These are phyloP conservation scores for Yamadazyma pseudoaaseri DNA, from an alignment of 1,139 yeast genomes.

Conservation along the genomic window DNA sequence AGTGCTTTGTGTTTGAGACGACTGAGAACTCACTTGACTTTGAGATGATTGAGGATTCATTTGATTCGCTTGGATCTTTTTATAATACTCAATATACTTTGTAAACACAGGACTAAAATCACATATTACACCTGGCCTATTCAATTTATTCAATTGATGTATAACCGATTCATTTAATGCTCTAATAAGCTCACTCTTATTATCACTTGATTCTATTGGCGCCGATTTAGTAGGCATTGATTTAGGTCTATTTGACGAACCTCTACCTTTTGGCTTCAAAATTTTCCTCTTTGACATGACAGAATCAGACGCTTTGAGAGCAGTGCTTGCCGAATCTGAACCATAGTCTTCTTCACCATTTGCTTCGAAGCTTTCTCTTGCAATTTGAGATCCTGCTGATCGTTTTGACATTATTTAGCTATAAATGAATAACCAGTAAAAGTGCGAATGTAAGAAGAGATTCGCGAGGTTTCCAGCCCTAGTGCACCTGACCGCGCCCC, in stretches of 20 bases:
- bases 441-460: too few species aligned
- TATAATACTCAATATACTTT: constrained; percentile 60
- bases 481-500: neutral
- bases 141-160: constrained; percentile 44
- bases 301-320: constrained; percentile 53
- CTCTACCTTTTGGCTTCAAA: constrained; percentile 51
- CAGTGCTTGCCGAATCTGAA: constrained; percentile 21
- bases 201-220: constrained; percentile 7
- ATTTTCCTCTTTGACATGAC: constrained; percentile 69
- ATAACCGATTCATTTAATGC: constrained; percentile 72
- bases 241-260: constrained; percentile 6
- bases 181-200: constrained; percentile 44
- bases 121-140: constrained; percentile 48
- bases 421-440: too few species aligned
- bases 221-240: constrained; percentile 3
- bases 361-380: constrained; percentile 39
- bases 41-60: neutral
- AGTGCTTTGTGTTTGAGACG: constrained; percentile 9
- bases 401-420: constrained; percentile 61
- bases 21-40: constrained; percentile 6
- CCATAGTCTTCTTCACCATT: constrained; percentile 38
- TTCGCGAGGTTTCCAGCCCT: neutral
- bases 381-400: constrained; percentile 59
- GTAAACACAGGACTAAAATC: constrained; percentile 57
- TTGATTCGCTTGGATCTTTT: constrained; percentile 29